phyloP scores from a whole-genome alignment of 768 basidiomycete genomes.

The Wakefieldia striispora region DNA sequence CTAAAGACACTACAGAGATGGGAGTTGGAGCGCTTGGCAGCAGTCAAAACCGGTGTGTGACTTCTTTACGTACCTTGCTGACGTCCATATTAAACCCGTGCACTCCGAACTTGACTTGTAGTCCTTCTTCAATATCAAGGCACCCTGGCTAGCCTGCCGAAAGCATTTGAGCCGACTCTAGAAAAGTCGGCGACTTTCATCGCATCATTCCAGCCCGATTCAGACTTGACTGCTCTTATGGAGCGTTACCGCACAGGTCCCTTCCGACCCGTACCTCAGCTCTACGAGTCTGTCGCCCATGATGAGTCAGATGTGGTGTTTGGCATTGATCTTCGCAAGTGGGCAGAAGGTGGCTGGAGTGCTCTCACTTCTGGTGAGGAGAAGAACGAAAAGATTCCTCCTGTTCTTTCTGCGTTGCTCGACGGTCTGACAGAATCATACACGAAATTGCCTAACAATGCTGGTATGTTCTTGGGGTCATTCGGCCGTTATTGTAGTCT shows the following conservation, averaged over 20 bases:
- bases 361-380: conserved; percentile 52
- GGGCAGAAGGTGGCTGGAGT: conserved; percentile 84
- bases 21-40: conserved; percentile 80
- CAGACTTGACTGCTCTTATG: conserved; percentile 81
- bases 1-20: conserved; percentile 78
- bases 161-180: conserved; percentile 58
- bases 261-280: conserved; percentile 81
- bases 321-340: conserved; percentile 87
- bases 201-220: conserved; percentile 84
- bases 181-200: conserved; percentile 75
- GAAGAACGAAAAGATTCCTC: conserved; percentile 66
- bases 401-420: conserved; percentile 69
- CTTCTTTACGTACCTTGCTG: conserved; percentile 1
- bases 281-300: conserved; percentile 84
- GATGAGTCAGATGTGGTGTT: conserved; percentile 86
- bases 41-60: conserved; percentile 74
- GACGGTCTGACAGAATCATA: conserved; percentile 64
- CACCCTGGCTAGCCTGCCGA: conserved; percentile 69
- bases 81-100: neutral
- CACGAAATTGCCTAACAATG: conserved; percentile 54
- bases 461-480: conserved; percentile 43
- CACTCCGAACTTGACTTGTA: conserved; percentile 24
- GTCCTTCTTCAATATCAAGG: conserved; percentile 87
- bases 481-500: neutral
- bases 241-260: conserved; percentile 93